Percentiles rank a stretch among this genome's conserved stretches.
Conservation (phyloP, 257 asterid genomes). For the Coffea canephora region DNA sequence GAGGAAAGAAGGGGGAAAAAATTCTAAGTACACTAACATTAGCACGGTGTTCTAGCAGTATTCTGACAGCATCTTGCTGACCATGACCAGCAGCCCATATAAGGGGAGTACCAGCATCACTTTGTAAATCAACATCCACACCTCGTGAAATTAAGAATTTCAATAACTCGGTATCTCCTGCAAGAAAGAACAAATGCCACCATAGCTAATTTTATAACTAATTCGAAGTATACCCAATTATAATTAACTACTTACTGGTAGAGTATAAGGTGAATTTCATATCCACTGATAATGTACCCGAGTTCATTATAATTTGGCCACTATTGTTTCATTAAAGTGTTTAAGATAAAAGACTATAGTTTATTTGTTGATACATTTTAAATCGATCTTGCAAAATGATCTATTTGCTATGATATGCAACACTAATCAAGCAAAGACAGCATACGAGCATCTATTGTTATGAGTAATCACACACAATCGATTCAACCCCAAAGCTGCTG, state of each 20-base stretch:
- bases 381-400: too few relatives aligned
- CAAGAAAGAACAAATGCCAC: conserved; percentile 25
- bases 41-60: conserved; percentile 78
- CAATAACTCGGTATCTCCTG: conserved; percentile 77
- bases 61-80: conserved; percentile 71
- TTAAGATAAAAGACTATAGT: neutral
- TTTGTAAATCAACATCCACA: conserved; percentile 66
- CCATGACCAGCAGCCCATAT: conserved; percentile 98
- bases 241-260: neutral
- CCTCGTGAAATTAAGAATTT: conserved; percentile 59
- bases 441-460: too few relatives aligned
- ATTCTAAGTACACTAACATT: conserved; percentile 44
- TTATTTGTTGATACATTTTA: neutral
- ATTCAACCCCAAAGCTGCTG: neutral
- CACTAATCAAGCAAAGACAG: too few relatives aligned
- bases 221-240: neutral
- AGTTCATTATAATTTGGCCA: neutral
- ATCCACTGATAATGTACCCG: too few relatives aligned
- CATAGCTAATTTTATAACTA: neutral
- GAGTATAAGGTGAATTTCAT: neutral
- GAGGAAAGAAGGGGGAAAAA: neutral
- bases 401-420: too few relatives aligned
- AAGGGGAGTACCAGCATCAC: conserved; percentile 93
- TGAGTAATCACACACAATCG: neutral
- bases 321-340: neutral